Conservation (phyloP, 108 stramenopile genomes). For the Skeletonema grethae region DNA sequence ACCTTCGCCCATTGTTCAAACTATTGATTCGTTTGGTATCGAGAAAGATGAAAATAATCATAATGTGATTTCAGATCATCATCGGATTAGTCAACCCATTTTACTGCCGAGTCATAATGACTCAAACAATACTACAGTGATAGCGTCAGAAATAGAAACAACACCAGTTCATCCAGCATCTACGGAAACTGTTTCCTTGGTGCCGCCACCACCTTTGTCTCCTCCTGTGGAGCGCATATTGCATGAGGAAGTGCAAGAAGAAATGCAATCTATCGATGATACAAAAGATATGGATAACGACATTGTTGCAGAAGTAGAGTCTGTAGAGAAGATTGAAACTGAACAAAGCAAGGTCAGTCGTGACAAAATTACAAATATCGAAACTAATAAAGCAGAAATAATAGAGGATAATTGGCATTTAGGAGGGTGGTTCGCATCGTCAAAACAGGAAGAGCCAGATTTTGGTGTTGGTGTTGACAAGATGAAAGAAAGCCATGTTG, state of each 20-base stretch:
- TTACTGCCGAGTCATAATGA: neutral
- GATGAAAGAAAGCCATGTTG: neutral
- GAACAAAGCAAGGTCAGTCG: neutral
- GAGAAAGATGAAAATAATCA: neutral
- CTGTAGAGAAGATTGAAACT: neutral
- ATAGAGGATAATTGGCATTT: neutral
- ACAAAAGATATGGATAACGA: neutral
- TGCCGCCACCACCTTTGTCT: neutral
- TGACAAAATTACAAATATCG: neutral
- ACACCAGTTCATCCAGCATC: neutral
- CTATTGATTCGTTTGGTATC: neutral
- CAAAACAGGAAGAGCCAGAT: neutral
- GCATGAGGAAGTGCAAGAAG: neutral
- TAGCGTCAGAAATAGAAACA: neutral
- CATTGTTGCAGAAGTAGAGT: neutral
- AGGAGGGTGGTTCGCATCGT: neutral
- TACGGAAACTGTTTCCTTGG: neutral
- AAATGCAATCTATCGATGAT: neutral
- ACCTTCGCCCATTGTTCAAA: neutral
- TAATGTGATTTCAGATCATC: neutral
- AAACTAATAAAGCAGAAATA: neutral
- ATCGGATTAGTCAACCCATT: neutral
- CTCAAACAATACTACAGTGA: neutral
- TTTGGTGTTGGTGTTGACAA: slow-evolving; percentile 3
- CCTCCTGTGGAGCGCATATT: neutral